phyloP scores from a whole-genome alignment of 169 alveolate genomes.

The Plasmodium gonderi region DNA sequence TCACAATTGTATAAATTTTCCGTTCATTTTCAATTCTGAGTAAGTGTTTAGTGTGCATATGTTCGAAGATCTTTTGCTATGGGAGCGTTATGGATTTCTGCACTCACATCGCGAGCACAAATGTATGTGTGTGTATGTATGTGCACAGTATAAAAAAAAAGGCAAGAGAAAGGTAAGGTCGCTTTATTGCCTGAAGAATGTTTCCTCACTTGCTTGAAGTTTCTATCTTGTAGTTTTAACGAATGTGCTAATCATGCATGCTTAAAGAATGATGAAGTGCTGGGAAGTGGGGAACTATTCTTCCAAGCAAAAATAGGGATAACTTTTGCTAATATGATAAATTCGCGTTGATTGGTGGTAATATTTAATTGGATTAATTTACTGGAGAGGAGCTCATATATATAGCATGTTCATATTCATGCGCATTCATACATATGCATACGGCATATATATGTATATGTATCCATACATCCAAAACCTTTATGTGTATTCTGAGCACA shows the following conservation, averaged over 20 bases:
- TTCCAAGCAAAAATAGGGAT: neutral
- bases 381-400: neutral
- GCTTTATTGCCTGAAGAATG: neutral
- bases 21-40: neutral
- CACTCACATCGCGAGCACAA: too few species aligned
- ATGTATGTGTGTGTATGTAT: neutral
- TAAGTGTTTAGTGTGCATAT: neutral
- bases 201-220: neutral
- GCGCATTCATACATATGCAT: neutral
- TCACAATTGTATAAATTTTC: constrained; percentile 5
- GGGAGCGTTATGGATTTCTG: too few species aligned
- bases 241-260: neutral
- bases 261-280: neutral
- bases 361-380: neutral
- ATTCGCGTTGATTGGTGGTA: neutral
- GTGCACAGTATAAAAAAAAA: neutral
- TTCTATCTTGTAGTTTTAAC: neutral
- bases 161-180: neutral
- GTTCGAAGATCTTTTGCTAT: too few species aligned
- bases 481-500: neutral
- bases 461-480: neutral
- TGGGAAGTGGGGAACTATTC: neutral
- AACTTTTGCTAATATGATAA: neutral
- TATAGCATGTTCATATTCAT: neutral
- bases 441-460: neutral